Base-by-base conservation (phyloP, 805 yeast species). In the Suhomyces kilbournensis region DNA sequence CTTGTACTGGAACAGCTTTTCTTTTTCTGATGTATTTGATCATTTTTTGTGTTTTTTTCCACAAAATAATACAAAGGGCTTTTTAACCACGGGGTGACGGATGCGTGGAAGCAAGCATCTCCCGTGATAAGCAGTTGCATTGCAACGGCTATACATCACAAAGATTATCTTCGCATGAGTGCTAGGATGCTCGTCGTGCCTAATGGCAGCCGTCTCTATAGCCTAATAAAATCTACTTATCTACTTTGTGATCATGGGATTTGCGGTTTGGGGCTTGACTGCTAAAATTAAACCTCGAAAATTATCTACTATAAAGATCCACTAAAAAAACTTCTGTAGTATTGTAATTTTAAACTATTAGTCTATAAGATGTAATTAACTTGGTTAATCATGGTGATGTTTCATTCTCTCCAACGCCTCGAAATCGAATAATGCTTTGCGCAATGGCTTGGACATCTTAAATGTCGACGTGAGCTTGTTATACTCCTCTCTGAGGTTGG, bases 361-460 rank as follows among this genome's bases (percentile, higher is more conserved):
- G n/a, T n/a, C 35, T 32, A 32, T 32, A 35, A 35, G 8, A 17
- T 38, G 42, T 38, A 38, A 38, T 38, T 38, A 19, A 19, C 23
- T 7, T 14, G 2, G 14, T 17, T 38, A 38, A 19, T 38, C 22
- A 17, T 19, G 42, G 38, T 26, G 35, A 50, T 44, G 56, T 50
- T 50, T 20, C 46, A 46, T 26, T 44, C 52, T n/a, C 46, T 48
- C 53, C 17, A 51, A 32, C 12, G 43, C 30, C 19, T 51, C 53
- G 44, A 28, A 53, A 19, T 55, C 54, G 34, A 45, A 55, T 43
- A 54, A 52, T 26, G 51, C 30, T 35, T 54, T 54, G 7, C 57
- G 43, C 20, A 54, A 26, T 10, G 57, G 57, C 19, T 28, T 45
- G 32, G 48, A 15, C 44, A 52, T 46, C 15, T 49, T 49, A 28